Percentiles rank a stretch among this genome's conserved stretches.
phyloP scores from a whole-genome alignment of 257 asterid genomes.

The Sherardia arvensis region DNA sequence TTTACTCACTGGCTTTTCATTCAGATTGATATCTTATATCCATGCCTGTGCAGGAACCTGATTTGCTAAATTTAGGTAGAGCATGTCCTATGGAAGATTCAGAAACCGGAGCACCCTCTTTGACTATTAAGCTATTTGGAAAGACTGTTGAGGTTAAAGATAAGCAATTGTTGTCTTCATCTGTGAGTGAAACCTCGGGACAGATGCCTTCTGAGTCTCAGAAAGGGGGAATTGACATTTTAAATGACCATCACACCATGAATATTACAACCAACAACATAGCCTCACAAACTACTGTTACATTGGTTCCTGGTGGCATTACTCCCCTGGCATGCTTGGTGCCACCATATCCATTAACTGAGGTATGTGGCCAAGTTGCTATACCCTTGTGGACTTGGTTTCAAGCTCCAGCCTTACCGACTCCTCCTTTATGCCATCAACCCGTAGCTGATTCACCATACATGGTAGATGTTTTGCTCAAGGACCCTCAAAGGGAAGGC shows the following conservation, averaged over 20 bases:
- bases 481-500: constrained; percentile 20
- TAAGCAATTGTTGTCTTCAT: constrained; percentile 20
- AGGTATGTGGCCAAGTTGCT: constrained; percentile 19
- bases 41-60: constrained; percentile 38
- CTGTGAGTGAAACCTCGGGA: constrained; percentile 15
- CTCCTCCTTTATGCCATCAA: constrained; percentile 21
- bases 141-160: constrained; percentile 45
- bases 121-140: constrained; percentile 66
- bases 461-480: constrained; percentile 10
- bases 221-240: constrained; percentile 14
- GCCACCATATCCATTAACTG: constrained; percentile 19
- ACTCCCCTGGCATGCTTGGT: constrained; percentile 20
- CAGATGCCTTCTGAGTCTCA: constrained; percentile 11
- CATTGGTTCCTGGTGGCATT: constrained; percentile 21
- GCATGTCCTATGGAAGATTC: constrained; percentile 31
- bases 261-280: constrained; percentile 12
- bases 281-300: constrained; percentile 24
- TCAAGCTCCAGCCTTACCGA: constrained; percentile 27
- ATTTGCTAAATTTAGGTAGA: constrained; percentile 31
- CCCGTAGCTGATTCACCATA: constrained; percentile 6
- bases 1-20: constrained; percentile 2
- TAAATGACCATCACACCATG: constrained; percentile 9
- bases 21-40: background rate
- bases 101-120: constrained; percentile 17
- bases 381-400: constrained; percentile 43